Conservation (phyloP, 208 protist genomes). For the Trypanosoma boissoni region DNA sequence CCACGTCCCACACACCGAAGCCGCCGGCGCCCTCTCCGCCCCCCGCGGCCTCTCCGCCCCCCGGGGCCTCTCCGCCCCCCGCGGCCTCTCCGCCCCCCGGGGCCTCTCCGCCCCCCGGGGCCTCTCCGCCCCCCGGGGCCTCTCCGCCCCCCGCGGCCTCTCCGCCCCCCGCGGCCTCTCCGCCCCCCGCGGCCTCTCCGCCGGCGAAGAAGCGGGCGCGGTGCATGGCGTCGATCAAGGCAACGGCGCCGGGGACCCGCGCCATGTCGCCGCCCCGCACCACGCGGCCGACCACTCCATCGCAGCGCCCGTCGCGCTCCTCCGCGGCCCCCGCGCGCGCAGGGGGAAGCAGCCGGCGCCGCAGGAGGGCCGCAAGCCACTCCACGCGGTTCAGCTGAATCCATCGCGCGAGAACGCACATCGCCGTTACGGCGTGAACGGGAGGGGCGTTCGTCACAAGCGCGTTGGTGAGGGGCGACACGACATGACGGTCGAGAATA, state of each 20-base stretch:
- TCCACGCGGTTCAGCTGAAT: slow-evolving; percentile 18
- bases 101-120: no score
- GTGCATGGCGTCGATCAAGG: slow-evolving; percentile 19
- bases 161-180: no score
- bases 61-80: no score
- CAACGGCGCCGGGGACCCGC: slow-evolving; percentile 10
- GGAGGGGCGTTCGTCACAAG: not conserved
- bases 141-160: no score
- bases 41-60: no score
- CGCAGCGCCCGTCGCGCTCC: not conserved
- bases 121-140: no score
- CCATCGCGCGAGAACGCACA: slow-evolving; percentile 27
- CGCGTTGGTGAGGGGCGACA: slow-evolving; percentile 8
- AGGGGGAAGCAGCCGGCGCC: slow-evolving; percentile 10
- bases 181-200: no score
- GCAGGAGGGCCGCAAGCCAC: slow-evolving; percentile 1
- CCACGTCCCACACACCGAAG: no score
- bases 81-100: no score
- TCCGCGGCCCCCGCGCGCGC: no score
- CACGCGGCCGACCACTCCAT: slow-evolving; percentile 1
- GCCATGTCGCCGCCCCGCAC: slow-evolving; percentile 12
- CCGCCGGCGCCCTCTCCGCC: no score
- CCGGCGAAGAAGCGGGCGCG: slow-evolving; percentile 5
- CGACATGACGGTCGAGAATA: slow-evolving; percentile 19
- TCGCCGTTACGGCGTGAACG: slow-evolving; percentile 14